phyloP scores from a whole-genome alignment of 2,329 filamentous ascomycete genomes.

The Fusarium nygamai region DNA sequence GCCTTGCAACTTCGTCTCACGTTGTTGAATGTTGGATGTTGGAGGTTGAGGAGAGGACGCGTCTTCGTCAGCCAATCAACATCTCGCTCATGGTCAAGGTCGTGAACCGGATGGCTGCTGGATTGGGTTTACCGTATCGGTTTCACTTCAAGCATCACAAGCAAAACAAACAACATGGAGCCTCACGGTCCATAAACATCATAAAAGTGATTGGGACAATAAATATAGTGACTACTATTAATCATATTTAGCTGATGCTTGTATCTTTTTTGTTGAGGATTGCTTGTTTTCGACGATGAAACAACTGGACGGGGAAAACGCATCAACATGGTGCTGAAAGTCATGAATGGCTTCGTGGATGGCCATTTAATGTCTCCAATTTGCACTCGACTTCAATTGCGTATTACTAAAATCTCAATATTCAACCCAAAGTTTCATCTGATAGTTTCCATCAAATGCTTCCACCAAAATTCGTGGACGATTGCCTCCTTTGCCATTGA shows the following conservation, averaged over 20 bases:
- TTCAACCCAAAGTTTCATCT: fast-evolving
- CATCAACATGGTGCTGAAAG: too few species aligned
- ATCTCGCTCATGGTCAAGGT: not conserved
- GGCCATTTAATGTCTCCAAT: not conserved
- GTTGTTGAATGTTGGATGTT: not conserved
- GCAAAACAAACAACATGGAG: not conserved
- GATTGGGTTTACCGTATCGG: not conserved
- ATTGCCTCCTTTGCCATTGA: fast-evolving
- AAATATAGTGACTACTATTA: fast-evolving
- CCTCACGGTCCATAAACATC: fast-evolving
- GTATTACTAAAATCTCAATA: fast-evolving
- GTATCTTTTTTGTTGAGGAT: too few species aligned
- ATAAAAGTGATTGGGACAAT: not conserved
- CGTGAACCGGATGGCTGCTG: fast-evolving
- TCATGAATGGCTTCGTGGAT: too few species aligned
- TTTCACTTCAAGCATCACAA: not conserved
- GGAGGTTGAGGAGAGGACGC: not conserved
- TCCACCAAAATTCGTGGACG: too few species aligned
- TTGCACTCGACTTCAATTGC: fast-evolving
- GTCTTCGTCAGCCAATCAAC: not conserved
- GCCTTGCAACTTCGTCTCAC: not conserved
- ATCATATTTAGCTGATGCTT: fast-evolving
- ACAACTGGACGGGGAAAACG: too few species aligned
- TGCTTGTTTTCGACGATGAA: too few species aligned
- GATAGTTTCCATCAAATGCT: not conserved